phyloP scores from a whole-genome alignment of 2,329 filamentous ascomycete species.

The Fusarium sp. region DNA sequence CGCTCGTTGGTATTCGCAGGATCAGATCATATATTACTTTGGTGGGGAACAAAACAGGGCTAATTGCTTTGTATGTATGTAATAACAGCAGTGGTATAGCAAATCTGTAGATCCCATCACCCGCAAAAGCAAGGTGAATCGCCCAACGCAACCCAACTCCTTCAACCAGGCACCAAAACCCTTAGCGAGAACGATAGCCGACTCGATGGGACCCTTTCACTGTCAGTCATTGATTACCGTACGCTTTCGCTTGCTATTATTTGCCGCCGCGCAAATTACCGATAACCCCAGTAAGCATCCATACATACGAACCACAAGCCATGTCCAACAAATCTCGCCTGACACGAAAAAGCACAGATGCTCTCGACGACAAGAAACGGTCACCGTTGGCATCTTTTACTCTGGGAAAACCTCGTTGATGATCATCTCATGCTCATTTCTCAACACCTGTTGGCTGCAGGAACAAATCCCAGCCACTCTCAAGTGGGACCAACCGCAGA shows the following conservation, averaged over 20 bases:
- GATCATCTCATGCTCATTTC: not conserved
- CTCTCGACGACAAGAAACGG: not conserved
- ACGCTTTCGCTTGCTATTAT: not conserved
- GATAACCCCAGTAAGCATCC: not conserved
- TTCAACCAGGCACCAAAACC: not conserved
- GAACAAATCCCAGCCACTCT: not conserved
- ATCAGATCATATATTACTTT: not conserved
- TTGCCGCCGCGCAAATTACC: not conserved
- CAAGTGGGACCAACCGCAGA: not conserved
- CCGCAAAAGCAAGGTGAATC: not conserved
- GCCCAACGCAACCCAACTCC: not conserved
- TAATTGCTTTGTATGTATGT: not conserved
- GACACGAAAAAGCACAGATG: not conserved
- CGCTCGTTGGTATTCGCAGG: not conserved
- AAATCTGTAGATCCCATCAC: not conserved
- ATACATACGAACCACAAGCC: not conserved
- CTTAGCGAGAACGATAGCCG: not conserved
- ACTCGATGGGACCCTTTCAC: not conserved
- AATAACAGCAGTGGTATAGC: not conserved
- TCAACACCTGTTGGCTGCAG: not conserved
- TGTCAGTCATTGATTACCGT: not conserved
- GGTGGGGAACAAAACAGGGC: not conserved
- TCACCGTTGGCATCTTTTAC: not conserved
- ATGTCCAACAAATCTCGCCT: not conserved
- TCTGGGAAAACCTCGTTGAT: not conserved